Conservation (phyloP, 2,329 filamentous ascomycete genomes). For the Cladosporium sp. region DNA sequence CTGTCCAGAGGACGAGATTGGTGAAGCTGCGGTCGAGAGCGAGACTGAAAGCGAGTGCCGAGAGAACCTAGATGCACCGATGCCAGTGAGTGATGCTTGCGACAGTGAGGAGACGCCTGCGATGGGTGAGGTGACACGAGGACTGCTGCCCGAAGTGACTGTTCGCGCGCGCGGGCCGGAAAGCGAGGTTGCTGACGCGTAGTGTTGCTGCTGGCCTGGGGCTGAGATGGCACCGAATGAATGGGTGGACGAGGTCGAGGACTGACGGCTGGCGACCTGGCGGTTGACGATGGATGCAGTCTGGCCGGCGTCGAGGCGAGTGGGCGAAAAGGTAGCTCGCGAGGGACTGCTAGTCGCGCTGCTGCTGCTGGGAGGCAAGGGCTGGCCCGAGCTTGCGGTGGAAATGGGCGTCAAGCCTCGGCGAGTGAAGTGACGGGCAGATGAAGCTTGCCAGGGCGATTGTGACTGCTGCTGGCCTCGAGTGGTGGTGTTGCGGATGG, state of each 20-base stretch:
- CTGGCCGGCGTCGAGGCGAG: constrained; percentile 54
- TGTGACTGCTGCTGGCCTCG: constrained; percentile 44
- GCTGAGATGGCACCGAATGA: constrained; percentile 52
- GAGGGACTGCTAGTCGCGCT: constrained; percentile 52
- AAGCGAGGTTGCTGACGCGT: constrained; percentile 53
- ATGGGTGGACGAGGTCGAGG: constrained; percentile 56
- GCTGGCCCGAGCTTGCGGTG: constrained; percentile 44
- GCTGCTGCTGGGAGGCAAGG: constrained; percentile 43
- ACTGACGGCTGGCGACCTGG: constrained; percentile 54
- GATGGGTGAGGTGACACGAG: constrained; percentile 58
- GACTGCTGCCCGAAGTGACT: constrained; percentile 54
- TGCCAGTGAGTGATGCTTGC: constrained; percentile 53
- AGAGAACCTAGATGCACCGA: constrained; percentile 56
- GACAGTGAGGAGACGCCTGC: constrained; percentile 52
- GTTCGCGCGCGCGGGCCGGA: constrained; percentile 57
- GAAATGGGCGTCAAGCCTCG: constrained; percentile 60
- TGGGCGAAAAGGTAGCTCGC: constrained; percentile 53
- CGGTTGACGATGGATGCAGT: constrained; percentile 52
- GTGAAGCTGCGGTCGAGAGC: constrained; percentile 18
- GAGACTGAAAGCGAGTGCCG: constrained; percentile 62
- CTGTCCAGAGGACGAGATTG: constrained; percentile 50
- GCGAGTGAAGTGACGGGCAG: constrained; percentile 56
- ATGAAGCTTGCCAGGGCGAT: constrained; percentile 58
- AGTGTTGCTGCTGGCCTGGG: constrained; percentile 53
- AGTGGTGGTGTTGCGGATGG: constrained; percentile 36